These are phyloP conservation scores for Suhomyces vadensis DNA, from an alignment of 805 yeast species.

Conservation along the genomic window DNA sequence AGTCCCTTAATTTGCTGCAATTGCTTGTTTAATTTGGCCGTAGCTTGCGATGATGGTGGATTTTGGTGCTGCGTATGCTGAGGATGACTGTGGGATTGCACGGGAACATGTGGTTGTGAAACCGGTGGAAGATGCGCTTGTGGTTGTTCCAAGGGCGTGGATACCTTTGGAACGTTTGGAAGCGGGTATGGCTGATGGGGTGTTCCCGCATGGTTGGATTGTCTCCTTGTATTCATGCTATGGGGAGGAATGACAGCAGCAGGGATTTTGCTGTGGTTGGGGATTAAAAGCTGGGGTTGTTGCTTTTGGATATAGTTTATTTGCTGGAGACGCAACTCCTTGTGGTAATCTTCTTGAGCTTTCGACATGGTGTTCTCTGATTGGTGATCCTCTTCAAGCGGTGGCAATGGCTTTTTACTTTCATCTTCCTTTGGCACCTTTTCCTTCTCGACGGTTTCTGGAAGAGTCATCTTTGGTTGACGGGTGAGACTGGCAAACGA, in stretches of 20 bases:
- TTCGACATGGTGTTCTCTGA: slow-evolving; percentile 3
- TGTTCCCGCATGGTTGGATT: slow-evolving; percentile 2
- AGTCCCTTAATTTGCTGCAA: slow-evolving; percentile 76
- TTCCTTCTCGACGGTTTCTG: neutral
- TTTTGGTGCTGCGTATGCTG: neutral
- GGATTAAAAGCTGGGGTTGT: neutral
- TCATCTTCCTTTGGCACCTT: neutral
- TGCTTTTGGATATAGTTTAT: slow-evolving; percentile 3
- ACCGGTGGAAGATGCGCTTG: slow-evolving; percentile 22
- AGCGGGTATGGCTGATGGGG: slow-evolving; percentile 10
- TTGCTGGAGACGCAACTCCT: slow-evolving; percentile 7
- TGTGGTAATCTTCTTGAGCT: slow-evolving; percentile 9
- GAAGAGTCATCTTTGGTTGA: slow-evolving; percentile 31
- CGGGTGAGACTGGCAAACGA: slow-evolving; percentile 46
- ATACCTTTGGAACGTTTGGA: slow-evolving; percentile 21
- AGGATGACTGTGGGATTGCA: neutral
- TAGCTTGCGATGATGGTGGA: neutral
- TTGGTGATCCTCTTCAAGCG: slow-evolving; percentile 3
- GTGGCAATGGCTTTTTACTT: slow-evolving; percentile 5
- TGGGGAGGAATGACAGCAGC: slow-evolving; percentile 29
- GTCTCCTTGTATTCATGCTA: slow-evolving; percentile 23
- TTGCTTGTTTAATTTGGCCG: slow-evolving; percentile 21
- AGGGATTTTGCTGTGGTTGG: slow-evolving; percentile 13
- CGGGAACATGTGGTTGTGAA: neutral
- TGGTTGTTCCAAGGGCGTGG: slow-evolving; percentile 16